Base-by-base conservation (phyloP, 2,329 filamentous ascomycete species). In the Xylariaceae sp. region DNA sequence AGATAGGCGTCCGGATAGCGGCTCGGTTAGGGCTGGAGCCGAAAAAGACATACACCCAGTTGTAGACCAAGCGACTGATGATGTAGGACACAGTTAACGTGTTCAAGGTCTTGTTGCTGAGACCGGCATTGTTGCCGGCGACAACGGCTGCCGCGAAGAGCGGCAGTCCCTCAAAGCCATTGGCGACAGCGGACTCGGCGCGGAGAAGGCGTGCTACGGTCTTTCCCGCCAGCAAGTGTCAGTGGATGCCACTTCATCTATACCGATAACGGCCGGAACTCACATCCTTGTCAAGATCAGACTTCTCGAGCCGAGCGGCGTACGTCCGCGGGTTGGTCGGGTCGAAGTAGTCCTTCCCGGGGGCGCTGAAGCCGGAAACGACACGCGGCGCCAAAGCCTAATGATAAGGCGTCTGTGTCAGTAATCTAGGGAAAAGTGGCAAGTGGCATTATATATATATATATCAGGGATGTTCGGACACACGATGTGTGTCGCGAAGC, bases 121-220 rank as follows among this genome's bases (percentile, higher is more conserved):
- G 45, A 13, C 59, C 58, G 3, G 59, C 62, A 7, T 60, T 53
- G 49, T 68, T 67, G 6, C 62, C 67, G 2, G 64, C 66, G 16
- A 64, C 61, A 16, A 68, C 56, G 26, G 63, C 65, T 1, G 67
- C 67, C 5, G 65, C 65, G 55, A 61, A 68, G 21, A 68, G 41
- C 37, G 64, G 63, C 22, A 68, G 62, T n/a, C 58, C 63, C 54
- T 68, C 67, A 46, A 68, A 60, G 19, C 55, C 65, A 34, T 68
- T 68, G 5, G 64, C 54, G 16, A 53, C 51, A n/a, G 60, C 62
- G 5, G 65, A 47, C 51, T 68, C 66, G 55, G 63, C 63, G 45
- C 66, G 65, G 26, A 61, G 55, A 22, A 67, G 56, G 12, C 60
- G 26, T 5, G 10, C 13, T 15, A 55, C 55, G 13, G 61, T 47